Base-by-base conservation (phyloP, 2,329 filamentous ascomycete species). In the Didymella segeticola region DNA sequence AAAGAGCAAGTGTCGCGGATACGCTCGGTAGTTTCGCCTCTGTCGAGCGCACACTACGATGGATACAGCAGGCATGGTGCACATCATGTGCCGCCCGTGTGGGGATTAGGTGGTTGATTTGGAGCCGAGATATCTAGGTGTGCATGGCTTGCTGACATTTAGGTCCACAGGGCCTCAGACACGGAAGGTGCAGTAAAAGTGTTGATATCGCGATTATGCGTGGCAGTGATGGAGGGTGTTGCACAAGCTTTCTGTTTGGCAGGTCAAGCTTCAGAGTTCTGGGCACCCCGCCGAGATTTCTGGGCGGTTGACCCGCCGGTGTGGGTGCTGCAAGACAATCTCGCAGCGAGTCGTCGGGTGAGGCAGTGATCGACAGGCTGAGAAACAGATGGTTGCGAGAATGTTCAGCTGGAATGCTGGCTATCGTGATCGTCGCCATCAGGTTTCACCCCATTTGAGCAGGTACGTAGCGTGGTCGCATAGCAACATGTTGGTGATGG, bases 161-260 rank as follows among this genome's bases (percentile, higher is more conserved):
- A n/a, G n/a, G n/a, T n/a, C n/a, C n/a, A n/a, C n/a, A n/a, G n/a
- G n/a, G n/a, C n/a, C n/a, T 23, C 46, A 11, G 29, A 23, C 12
- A 17, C 10, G 19, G 47, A 49, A 42, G 38, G 47, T 49, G 38
- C 6, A 30, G 15, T 36, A 12, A 5, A 9, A 17, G 7, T 43
- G 38, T 49, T 43, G 47, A 49, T 49, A 49, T 49, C 46, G 37
- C 20, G 17, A 2, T 5, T 6, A 7, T 23, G 30, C 23, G 19
- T 29, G 8, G 15, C 6, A 8, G 11, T 31, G 25, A n/a, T 31
- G n/a, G 19, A 25, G 19, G 23, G n/a, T 12, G 27, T 45, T 22
- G 41, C 48, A 45, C 48, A 51, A 51, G 48, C 48, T 39, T 51
- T 45, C n/a, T 39, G 25, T 12, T 51, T 30, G 22, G 30, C 38